Evolutionary conservation across 1,284 basidiomycete genomes (phyloP).

Genomic region (Heterobasidion annosum): DNA sequence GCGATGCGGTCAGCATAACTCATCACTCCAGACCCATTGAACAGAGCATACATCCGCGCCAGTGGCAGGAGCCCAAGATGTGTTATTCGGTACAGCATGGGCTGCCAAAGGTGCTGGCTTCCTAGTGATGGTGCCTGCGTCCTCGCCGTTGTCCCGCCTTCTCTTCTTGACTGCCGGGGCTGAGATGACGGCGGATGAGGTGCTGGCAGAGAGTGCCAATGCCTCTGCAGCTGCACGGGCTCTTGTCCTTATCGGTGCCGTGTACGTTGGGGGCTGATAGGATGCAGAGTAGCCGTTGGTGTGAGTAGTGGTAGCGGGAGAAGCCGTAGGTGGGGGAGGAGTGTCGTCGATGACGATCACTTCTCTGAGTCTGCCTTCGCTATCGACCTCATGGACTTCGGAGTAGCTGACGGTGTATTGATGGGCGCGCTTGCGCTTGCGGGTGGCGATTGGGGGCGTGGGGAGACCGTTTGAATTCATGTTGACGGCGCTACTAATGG

Average conservation of each 20-base stretch:
- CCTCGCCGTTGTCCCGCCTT: constrained; percentile 62
- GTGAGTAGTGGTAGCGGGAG: constrained; percentile 56
- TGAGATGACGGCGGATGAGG: constrained; percentile 43
- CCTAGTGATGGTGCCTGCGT: constrained; percentile 54
- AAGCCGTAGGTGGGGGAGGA: constrained; percentile 67
- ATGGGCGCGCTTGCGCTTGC: constrained; percentile 75
- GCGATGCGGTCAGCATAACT: constrained; percentile 3
- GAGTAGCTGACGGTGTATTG: constrained; percentile 75
- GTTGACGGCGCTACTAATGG: constrained; percentile 17
- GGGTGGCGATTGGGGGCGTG: constrained; percentile 55
- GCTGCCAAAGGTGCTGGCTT: constrained; percentile 40
- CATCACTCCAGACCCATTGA: neutral
- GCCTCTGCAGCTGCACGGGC: constrained; percentile 77
- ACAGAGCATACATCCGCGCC: neutral
- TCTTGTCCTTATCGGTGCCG: constrained; percentile 67
- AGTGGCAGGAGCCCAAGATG: neutral
- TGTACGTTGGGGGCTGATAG: constrained; percentile 67
- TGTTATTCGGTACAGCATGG: constrained; percentile 7
- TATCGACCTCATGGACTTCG: constrained; percentile 77
- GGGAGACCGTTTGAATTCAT: constrained; percentile 27
- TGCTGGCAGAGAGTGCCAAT: constrained; percentile 56
- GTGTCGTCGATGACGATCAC: constrained; percentile 87
- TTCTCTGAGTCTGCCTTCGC: constrained; percentile 63
- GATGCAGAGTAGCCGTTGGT: constrained; percentile 64
- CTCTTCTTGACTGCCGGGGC: constrained; percentile 69